Base-by-base conservation (phyloP, 352 stramenopile species). In the Phytophthora quininea region DNA sequence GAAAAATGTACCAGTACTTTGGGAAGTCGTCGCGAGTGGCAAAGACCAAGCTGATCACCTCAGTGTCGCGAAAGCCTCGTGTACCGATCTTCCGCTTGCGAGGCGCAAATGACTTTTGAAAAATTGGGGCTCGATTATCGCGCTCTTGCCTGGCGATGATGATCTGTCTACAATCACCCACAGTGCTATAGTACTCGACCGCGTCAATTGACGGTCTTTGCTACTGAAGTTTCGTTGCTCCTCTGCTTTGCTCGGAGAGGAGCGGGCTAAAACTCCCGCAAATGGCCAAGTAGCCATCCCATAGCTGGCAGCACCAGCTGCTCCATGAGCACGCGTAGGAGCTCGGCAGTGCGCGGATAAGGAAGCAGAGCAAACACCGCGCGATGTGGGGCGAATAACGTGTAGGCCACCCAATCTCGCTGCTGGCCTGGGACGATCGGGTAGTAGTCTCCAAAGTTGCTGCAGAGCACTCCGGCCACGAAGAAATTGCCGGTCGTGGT, bases 401-500 rank as follows among this genome's bases (percentile, higher is more conserved):
- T 61, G 60, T 76, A 85, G 24, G 70, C 67, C 35, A 88, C 53
- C 11, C 56, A 64, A 67, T 90, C 79, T 35, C 73, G 74, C 35
- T 43, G 65, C 46, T 64, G 50, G 42, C 67, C 67, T 6, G 73
- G 62, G 27, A 85, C 32, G 43, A 53, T 54, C 27, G 77, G 80
- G 43, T 93, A 93, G 43, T 79, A 78, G 70, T 91, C 83, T 53
- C 81, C 85, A 51, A 92, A 93, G 76, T 90, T 93, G 64, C 83
- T 91, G 65, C 85, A 93, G 43, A 91, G 69, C 58, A 82, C 79
- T 53, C 80, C 80, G 47, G 89, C 71, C 47, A 92, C 80, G 53
- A 93, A 78, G 46, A 92, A 19, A 49, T 84, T 90, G 65, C 84
- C 83, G n/a, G 74, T 75, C 38, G 69, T 82, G 7, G 82, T 90